phyloP scores from a whole-genome alignment of 1,284 basidiomycete genomes.

The Schizophyllum commune region DNA sequence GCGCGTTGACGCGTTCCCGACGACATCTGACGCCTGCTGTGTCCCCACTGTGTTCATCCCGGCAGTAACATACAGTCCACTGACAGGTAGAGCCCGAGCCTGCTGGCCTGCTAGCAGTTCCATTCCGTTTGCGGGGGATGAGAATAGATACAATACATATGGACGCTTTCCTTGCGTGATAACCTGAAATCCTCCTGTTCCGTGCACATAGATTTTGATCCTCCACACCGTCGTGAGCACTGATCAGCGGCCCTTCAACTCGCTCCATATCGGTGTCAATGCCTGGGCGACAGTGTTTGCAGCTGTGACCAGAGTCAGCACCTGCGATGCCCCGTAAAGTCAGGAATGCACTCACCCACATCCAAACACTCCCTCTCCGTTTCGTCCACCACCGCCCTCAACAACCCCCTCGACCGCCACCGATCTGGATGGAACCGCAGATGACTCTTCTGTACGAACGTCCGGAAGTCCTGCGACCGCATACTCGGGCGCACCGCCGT shows the following conservation, averaged over 20 bases:
- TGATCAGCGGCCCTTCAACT: constrained; percentile 25
- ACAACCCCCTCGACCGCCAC: constrained; percentile 41
- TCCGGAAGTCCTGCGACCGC: constrained; percentile 50
- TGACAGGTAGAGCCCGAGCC: no score
- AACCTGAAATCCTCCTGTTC: no score
- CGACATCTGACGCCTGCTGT: no score
- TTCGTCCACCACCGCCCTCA: constrained; percentile 45
- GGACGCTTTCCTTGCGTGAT: no score
- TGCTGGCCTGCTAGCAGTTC: no score
- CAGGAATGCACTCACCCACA: constrained; percentile 40
- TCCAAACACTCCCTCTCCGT: constrained; percentile 45
- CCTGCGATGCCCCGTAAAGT: neutral
- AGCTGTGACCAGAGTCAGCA: constrained; percentile 18
- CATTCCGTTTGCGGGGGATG: no score
- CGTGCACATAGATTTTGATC: no score
- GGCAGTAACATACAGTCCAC: no score
- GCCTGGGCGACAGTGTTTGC: constrained; percentile 56
- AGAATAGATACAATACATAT: no score
- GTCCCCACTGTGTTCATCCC: no score
- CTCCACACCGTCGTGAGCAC: no score
- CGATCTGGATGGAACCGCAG: constrained; percentile 20
- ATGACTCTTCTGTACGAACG: constrained; percentile 60
- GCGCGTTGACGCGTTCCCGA: no score
- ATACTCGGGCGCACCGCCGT: constrained; percentile 38
- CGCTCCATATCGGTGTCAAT: constrained; percentile 50